phyloP scores from a whole-genome alignment of 73 alveolate species.

The Halteria grandinella region DNA sequence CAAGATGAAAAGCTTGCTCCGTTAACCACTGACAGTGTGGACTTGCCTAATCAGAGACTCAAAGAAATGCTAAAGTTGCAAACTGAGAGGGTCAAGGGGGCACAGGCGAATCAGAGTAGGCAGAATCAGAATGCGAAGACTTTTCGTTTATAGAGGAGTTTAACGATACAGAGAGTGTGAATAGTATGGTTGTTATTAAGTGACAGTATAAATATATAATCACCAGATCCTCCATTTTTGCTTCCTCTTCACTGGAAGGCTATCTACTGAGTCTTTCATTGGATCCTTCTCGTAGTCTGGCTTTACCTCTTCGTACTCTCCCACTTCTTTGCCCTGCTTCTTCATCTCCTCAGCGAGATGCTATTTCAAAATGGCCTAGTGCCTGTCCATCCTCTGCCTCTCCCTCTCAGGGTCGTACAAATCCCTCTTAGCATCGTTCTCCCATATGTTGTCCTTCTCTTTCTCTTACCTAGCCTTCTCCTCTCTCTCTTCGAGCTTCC shows the following conservation, averaged over 20 bases:
- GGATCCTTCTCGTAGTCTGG: slow-evolving; percentile 34
- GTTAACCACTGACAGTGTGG: too few relatives aligned
- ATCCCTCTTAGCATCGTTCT: slow-evolving; percentile 25
- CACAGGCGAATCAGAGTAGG: too few relatives aligned
- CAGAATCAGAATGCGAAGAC: too few relatives aligned
- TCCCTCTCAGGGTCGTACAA: slow-evolving; percentile 23
- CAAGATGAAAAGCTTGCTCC: too few relatives aligned
- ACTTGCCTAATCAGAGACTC: too few relatives aligned
- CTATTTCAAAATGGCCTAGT: slow-evolving; percentile 30
- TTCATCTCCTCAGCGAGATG: slow-evolving; percentile 41
- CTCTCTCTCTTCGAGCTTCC: slow-evolving; percentile 48
- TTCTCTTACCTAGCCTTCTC: slow-evolving; percentile 33
- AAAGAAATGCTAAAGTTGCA: too few relatives aligned
- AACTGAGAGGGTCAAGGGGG: too few relatives aligned
- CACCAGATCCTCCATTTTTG: slow-evolving; percentile 65
- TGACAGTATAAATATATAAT: too few relatives aligned
- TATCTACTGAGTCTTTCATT: slow-evolving; percentile 49
- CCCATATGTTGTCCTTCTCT: slow-evolving; percentile 48
- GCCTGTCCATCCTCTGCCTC: slow-evolving; percentile 18
- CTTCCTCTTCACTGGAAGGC: slow-evolving; percentile 38
- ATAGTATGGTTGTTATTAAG: too few relatives aligned
- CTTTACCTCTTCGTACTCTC: slow-evolving; percentile 11
- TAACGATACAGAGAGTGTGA: too few relatives aligned
- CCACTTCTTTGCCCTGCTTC: slow-evolving; percentile 33
- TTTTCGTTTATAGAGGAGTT: too few relatives aligned